phyloP scores from a whole-genome alignment of 2,329 filamentous ascomycete genomes.

The Coccinonectria pachysandricola region DNA sequence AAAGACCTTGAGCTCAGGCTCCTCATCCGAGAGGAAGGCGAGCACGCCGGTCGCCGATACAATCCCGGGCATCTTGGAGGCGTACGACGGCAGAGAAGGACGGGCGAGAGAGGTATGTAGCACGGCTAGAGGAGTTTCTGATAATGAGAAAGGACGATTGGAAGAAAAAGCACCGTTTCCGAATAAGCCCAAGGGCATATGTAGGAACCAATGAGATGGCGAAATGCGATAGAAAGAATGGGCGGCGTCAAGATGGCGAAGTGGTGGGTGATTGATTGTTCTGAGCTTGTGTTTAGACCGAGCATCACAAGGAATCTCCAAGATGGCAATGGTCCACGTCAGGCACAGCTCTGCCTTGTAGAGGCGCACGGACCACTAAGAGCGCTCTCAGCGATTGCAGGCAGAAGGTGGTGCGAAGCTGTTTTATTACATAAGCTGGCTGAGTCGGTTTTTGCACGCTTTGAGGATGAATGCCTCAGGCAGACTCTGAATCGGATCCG shows the following conservation, averaged over 20 bases:
- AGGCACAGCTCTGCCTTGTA: constrained; percentile 33
- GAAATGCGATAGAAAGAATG: constrained; percentile 7
- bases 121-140: constrained; percentile 10
- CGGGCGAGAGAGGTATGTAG: constrained; percentile 9
- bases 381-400: constrained; percentile 8
- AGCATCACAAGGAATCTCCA: constrained; percentile 16
- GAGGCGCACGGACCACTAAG: constrained; percentile 17
- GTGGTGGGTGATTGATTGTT: constrained; percentile 17
- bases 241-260: constrained; percentile 8
- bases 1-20: constrained; percentile 88
- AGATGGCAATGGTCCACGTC: constrained; percentile 33
- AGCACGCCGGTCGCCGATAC: constrained; percentile 91
- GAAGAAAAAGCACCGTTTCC: constrained; percentile 9
- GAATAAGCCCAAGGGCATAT: constrained; percentile 15
- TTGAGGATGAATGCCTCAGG: too few relatives aligned
- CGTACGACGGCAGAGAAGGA: constrained; percentile 10
- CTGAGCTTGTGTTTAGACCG: too few relatives aligned
- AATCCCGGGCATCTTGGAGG: constrained; percentile 69
- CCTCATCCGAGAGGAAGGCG: constrained; percentile 90
- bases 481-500: too few relatives aligned
- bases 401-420: constrained; percentile 11
- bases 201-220: constrained; percentile 3
- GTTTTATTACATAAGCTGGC: constrained; percentile 13
- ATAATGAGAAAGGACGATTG: constrained; percentile 7
- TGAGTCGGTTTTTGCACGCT: too few relatives aligned